Base-by-base conservation (phyloP, 257 asterid species). In the Schizonepeta tenuifolia region DNA sequence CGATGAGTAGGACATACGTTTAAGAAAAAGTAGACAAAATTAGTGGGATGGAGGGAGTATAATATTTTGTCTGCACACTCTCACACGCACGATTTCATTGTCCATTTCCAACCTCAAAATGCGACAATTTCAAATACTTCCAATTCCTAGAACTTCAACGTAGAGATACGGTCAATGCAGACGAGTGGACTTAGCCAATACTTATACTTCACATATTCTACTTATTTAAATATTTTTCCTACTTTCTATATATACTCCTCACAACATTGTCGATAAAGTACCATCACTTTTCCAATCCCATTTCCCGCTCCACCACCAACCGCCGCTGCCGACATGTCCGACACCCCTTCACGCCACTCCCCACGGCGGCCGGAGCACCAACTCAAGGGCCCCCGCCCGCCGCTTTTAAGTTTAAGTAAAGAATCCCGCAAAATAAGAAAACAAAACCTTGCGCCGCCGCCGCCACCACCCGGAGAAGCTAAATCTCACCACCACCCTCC, bases 371-470 rank as follows among this genome's bases (percentile, higher is more conserved):
- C 36, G 66, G 90, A 86, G 77, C 86, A 86, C 71, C 96, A 81
- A 61, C 49, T n/a, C 24, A 21, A 50, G 0, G 93, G 95, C 0
- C 87, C 91, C 46, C 90, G 96, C 10, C 98, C 97, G 1, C n/a
- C 92, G 2, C 94, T 96, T 1, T 82, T 94, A 1, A 84, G 68
- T 74, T 89, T 91, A 6, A 82, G 83, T 2, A 88, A 85, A 68
- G 89, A 86, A 70, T 86, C 96, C 13, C 97, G 86, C 78, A 94
- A 88, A 85, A 91, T 91, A 73, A 68, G 78, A 66, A 94, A 94
- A 66, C 96, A 94, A 1, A 96, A 95, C 7, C 58, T 80, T 12
- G 85, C 81, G 2, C 91, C 82, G 3, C 91, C 82, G 3, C 86
- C 78, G 4, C 82, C 61, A 0, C 51, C 54, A 0, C 61, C 60